These are phyloP conservation scores for Nicotiana attenuata DNA, from an alignment of 257 asterid genomes.

Conservation along the genomic window DNA sequence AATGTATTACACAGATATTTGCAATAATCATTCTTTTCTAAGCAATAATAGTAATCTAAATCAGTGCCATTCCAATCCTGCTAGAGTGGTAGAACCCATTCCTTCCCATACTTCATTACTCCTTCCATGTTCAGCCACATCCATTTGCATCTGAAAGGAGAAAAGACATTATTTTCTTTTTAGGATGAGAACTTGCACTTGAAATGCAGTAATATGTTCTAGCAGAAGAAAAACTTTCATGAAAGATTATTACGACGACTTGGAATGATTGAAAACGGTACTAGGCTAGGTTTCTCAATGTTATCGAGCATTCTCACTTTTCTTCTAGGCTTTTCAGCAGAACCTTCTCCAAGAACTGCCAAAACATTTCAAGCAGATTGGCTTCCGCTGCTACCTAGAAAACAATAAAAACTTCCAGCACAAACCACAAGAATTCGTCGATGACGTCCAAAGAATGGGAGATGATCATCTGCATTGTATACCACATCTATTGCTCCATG, in stretches of 20 bases:
- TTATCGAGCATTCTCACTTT: slow-evolving; percentile 21
- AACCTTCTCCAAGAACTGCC: slow-evolving; percentile 71
- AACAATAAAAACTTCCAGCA: background rate
- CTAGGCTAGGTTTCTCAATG: slow-evolving; percentile 25
- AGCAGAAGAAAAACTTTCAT: background rate
- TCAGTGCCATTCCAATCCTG: slow-evolving; percentile 61
- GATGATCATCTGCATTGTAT: background rate
- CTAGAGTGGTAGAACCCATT: slow-evolving; percentile 65
- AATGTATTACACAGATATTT: too few species aligned
- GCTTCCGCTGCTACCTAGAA: slow-evolving; percentile 24
- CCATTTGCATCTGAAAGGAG: slow-evolving; percentile 66
- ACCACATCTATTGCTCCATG: background rate
- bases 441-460: background rate
- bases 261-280: slow-evolving; percentile 65
- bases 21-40: too few species aligned
- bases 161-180: background rate
- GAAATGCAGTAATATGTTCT: background rate
- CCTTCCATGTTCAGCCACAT: slow-evolving; percentile 80
- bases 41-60: too few species aligned
- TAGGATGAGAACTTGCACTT: background rate
- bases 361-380: slow-evolving; percentile 36
- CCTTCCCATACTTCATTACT: slow-evolving; percentile 74
- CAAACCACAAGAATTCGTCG: background rate
- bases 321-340: slow-evolving; percentile 28
- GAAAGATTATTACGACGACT: background rate